Base-by-base conservation (phyloP, 139 green algal species). In the Asterochloris sp. region DNA sequence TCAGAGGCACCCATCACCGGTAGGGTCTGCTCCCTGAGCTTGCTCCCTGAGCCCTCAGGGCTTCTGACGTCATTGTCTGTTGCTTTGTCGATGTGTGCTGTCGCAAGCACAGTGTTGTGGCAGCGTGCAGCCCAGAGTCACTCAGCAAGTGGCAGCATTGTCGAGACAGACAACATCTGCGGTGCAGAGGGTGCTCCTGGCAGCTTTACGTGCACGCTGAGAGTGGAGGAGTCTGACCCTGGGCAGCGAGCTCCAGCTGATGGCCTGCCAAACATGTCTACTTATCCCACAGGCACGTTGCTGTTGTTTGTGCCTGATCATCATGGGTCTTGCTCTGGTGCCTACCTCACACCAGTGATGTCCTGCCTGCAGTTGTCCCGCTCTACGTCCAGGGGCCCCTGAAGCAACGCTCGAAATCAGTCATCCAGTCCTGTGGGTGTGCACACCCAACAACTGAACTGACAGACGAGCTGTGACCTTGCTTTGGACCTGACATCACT, bases 151-250 rank as follows among this genome's bases (percentile, higher is more conserved):
- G 23, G 0, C 68, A 12, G 27, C 11, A 17, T 63, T 63, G 38
- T 77, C 12, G 14, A 13, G 71, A 10, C 17, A 71, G 2, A 23
- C 66, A 71, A 6, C 8, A 26, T 23, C 17, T 71, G 66, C 38
- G 28, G 68, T 74, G 61, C 78, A 74, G 82, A 23, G 19, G 82
- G 69, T 21, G 29, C 73, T 15, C 83, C 62, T 62, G 67, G 62
- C 16, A 79, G 83, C 15, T 62, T 81, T 9, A 74, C 73, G 9
- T 81, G 73, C 26, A 74, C 71, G 12, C 74, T 91, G 62, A 74
- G 87, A 11, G 76, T 83, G 60, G 87, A 91, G 62, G 67, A 88
- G 15, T 38, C 76, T 47, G 29, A 76, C 0, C 13, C 47, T 14
- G 38, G 26, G 28, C 23, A 69, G 1, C 63, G 68, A 21, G 47